Percentiles rank a stretch among this genome's conserved stretches.
Evolutionary conservation across 192 early-diverging fungal species (phyloP).

Genomic region (Coemansia sp.): DNA sequence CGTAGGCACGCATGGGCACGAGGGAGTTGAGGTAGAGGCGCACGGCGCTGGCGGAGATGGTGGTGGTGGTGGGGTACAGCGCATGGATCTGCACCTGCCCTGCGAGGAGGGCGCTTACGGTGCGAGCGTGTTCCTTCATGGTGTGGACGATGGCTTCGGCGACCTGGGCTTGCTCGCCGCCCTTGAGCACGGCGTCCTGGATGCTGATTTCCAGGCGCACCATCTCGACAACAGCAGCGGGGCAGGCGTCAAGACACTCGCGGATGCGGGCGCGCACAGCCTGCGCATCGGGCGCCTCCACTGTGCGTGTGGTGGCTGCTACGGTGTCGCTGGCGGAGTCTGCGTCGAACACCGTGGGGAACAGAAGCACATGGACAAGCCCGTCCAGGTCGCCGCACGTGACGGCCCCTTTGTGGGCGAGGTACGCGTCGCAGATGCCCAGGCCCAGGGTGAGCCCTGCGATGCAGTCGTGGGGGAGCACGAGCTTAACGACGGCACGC

Average conservation of each 20-base stretch:
- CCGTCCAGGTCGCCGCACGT: slow-evolving; percentile 47
- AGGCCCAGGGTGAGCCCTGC: slow-evolving; percentile 46
- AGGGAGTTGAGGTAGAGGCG: slow-evolving; percentile 55
- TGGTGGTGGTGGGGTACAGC: slow-evolving; percentile 40
- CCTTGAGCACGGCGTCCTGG: slow-evolving; percentile 46
- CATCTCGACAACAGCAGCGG: slow-evolving; percentile 50
- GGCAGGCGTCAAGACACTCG: slow-evolving; percentile 40
- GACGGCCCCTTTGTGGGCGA: slow-evolving; percentile 15
- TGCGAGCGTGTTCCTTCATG: slow-evolving; percentile 32
- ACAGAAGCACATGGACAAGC: slow-evolving; percentile 62
- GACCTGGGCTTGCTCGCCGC: slow-evolving; percentile 53
- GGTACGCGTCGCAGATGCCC: slow-evolving; percentile 42
- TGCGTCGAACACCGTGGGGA: slow-evolving; percentile 73
- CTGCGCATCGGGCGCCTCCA: slow-evolving; percentile 19
- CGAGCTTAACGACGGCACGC: slow-evolving; percentile 42
- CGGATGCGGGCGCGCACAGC: slow-evolving; percentile 35
- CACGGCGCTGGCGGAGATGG: slow-evolving; percentile 54
- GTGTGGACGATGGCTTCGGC: slow-evolving; percentile 42
- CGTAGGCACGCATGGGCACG: slow-evolving; percentile 49
- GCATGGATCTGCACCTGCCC: slow-evolving; percentile 37
- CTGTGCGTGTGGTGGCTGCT: not conserved
- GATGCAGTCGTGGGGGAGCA: slow-evolving; percentile 56
- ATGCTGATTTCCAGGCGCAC: slow-evolving; percentile 51
- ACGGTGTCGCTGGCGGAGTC: slow-evolving; percentile 18
- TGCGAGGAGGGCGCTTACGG: slow-evolving; percentile 15